Conservation (phyloP, 257 asterid species). For the Gentiana macrophylla region DNA sequence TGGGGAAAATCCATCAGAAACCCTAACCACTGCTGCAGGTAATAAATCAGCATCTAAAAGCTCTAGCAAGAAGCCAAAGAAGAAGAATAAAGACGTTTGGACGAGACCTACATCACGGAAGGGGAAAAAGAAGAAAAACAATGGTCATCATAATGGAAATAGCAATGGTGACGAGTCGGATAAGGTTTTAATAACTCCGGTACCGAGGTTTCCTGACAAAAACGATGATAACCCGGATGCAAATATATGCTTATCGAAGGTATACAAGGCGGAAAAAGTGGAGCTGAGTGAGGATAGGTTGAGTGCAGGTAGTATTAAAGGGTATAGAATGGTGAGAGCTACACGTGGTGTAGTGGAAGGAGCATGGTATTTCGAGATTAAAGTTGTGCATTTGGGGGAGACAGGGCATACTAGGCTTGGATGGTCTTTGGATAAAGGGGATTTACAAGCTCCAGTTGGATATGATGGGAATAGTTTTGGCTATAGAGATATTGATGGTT, state of each 20-base stretch:
- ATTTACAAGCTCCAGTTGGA: conserved; percentile 96
- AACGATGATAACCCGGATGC: conserved; percentile 57
- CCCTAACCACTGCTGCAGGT: neutral
- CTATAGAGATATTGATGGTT: conserved; percentile 86
- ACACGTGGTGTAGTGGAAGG: conserved; percentile 83
- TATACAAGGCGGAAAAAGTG: conserved; percentile 87
- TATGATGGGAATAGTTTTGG: conserved; percentile 91
- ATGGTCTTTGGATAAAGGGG: conserved; percentile 95
- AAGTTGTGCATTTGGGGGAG: conserved; percentile 71
- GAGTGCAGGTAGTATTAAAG: conserved; percentile 87
- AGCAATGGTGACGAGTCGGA: conserved; percentile 36
- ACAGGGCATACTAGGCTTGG: conserved; percentile 92
- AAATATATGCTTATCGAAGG: conserved; percentile 71
- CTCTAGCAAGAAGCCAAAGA: conserved; percentile 53
- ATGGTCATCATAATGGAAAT: conserved; percentile 23
- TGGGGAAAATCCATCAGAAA: conserved; percentile 7
- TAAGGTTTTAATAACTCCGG: conserved; percentile 61
- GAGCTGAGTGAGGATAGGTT: conserved; percentile 84
- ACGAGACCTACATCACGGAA: conserved; percentile 53
- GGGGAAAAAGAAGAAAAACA: conserved; percentile 75
- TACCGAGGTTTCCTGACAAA: conserved; percentile 73
- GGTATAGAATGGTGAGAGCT: conserved; percentile 95
- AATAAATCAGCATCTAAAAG: conserved; percentile 20
- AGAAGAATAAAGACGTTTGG: conserved; percentile 80
- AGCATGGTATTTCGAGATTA: conserved; percentile 95